phyloP scores from a whole-genome alignment of 768 basidiomycete species.

The Termitomyces sp. region DNA sequence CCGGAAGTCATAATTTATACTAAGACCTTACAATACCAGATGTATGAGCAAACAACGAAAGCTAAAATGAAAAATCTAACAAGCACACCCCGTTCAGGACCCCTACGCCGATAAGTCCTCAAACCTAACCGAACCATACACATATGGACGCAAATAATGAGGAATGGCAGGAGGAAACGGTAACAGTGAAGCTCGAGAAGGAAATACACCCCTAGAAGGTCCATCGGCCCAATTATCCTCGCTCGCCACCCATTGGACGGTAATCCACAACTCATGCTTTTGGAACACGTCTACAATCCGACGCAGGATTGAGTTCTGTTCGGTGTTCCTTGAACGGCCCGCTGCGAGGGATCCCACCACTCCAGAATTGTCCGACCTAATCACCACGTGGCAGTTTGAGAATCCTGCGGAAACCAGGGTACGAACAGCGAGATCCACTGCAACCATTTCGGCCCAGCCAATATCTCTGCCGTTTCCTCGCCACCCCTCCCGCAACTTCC shows the following conservation, averaged over 20 bases:
- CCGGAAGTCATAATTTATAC: no score
- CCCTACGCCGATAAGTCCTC: no score
- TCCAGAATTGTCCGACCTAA: conserved; percentile 34
- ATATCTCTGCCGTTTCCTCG: conserved; percentile 15
- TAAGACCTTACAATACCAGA: no score
- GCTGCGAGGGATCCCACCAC: conserved; percentile 28
- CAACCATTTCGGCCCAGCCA: conserved; percentile 22
- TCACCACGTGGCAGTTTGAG: conserved; percentile 15
- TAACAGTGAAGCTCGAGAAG: not conserved
- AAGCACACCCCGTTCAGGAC: no score
- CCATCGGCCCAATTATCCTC: not conserved
- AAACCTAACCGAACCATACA: no score
- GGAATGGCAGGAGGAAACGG: not conserved
- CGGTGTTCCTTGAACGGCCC: conserved; percentile 25
- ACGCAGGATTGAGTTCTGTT: conserved; percentile 25
- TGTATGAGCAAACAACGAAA: no score
- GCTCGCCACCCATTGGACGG: not conserved
- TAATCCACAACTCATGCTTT: not conserved
- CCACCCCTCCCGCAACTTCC: conserved; percentile 13
- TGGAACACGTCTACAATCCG: conserved; percentile 4
- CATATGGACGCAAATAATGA: not conserved
- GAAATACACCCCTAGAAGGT: not conserved
- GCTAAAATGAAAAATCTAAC: no score
- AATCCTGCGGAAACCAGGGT: conserved; percentile 6
- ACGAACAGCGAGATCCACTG: conserved; percentile 19